Conservation (phyloP, 768 basidiomycete genomes). For the Chiua virens region DNA sequence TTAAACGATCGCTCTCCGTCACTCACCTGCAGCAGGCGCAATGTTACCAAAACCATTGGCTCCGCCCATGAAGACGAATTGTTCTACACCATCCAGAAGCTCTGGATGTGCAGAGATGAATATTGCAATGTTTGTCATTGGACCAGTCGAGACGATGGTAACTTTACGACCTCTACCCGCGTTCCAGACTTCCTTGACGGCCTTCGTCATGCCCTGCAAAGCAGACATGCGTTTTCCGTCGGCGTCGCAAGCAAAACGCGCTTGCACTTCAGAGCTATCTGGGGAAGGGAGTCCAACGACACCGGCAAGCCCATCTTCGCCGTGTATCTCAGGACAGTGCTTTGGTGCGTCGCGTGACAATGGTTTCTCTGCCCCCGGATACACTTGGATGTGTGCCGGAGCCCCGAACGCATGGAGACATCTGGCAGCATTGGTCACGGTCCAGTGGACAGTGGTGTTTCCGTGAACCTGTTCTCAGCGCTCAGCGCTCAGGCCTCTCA, state of each 20-base stretch:
- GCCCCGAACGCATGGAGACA: conserved; percentile 78
- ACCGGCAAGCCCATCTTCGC: conserved; percentile 78
- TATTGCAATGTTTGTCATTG: conserved; percentile 81
- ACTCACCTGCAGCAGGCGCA: conserved; percentile 66
- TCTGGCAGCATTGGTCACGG: conserved; percentile 71
- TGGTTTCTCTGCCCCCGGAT: conserved; percentile 69
- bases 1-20: background rate
- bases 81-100: conserved; percentile 46
- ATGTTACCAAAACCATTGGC: conserved; percentile 82
- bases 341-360: conserved; percentile 54
- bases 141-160: conserved; percentile 73
- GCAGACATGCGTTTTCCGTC: conserved; percentile 51
- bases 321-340: conserved; percentile 80
- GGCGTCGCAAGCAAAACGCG: conserved; percentile 44
- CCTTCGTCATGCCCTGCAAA: conserved; percentile 64
- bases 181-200: conserved; percentile 56
- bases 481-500: background rate
- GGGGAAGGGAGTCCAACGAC: conserved; percentile 70
- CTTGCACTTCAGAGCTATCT: conserved; percentile 48
- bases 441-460: conserved; percentile 63
- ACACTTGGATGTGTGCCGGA: conserved; percentile 53
- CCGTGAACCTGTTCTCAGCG: conserved; percentile 66
- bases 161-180: conserved; percentile 59
- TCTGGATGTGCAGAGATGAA: conserved; percentile 62
- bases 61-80: conserved; percentile 83